Percentiles rank a stretch among this genome's conserved stretches.
Conservation (phyloP, 1,284 basidiomycete genomes). For the Moesziomyces antarcticus region DNA sequence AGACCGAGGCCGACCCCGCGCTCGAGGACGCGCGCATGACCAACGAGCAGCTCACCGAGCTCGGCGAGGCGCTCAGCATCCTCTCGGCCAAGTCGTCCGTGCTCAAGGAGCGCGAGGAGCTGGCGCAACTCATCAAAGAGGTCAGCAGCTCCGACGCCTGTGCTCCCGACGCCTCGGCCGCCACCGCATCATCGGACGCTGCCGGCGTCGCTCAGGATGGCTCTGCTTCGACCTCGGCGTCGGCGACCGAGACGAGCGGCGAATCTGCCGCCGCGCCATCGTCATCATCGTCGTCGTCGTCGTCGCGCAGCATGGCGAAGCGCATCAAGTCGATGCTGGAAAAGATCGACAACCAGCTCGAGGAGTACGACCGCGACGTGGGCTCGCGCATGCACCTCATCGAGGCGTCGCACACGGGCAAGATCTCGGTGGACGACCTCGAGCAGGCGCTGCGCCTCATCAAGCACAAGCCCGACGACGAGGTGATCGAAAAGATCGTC, state of each 20-base stretch:
- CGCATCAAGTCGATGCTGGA: constrained; percentile 94
- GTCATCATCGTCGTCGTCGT: constrained; percentile 19
- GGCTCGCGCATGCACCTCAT: constrained; percentile 94
- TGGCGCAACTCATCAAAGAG: constrained; percentile 89
- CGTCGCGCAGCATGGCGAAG: constrained; percentile 83
- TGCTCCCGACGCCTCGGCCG: constrained; percentile 4
- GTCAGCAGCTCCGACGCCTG: constrained; percentile 24
- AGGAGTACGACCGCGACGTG: constrained; percentile 83
- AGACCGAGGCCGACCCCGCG: constrained; percentile 38
- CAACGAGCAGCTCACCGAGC: constrained; percentile 91
- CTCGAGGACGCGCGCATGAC: constrained; percentile 86
- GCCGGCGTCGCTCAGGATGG: background rate
- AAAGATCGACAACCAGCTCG: constrained; percentile 92
- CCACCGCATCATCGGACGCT: background rate
- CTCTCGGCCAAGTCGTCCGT: constrained; percentile 96
- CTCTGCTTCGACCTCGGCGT: constrained; percentile 7
- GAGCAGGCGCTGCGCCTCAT: constrained; percentile 91
- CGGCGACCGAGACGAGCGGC: constrained; percentile 9
- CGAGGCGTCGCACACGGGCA: constrained; percentile 87
- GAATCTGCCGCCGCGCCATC: constrained; percentile 15
- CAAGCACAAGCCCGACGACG: constrained; percentile 89
- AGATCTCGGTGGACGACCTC: constrained; percentile 89
- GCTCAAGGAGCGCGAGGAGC: constrained; percentile 92
- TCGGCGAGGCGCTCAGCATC: constrained; percentile 89
- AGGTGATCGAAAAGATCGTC: constrained; percentile 86